Percentiles rank a stretch among this genome's conserved stretches.
These are phyloP conservation scores for Ilyonectria robusta DNA, from an alignment of 2,329 filamentous ascomycete genomes.

Conservation along the genomic window DNA sequence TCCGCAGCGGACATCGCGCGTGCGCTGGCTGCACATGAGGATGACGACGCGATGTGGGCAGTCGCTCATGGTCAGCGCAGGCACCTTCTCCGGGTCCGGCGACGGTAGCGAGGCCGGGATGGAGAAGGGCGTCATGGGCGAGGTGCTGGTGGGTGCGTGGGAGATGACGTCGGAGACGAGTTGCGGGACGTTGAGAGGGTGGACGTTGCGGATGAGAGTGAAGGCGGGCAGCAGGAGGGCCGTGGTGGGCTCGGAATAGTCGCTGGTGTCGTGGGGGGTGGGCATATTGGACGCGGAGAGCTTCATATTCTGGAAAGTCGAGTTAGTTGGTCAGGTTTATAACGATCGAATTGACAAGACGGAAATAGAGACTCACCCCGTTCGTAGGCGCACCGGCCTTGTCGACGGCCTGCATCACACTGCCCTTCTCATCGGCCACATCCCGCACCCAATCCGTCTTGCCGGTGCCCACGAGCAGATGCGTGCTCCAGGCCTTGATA, in stretches of 20 bases:
- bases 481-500: conserved; percentile 89
- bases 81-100: conserved; percentile 47
- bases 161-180: conserved; percentile 81
- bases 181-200: conserved; percentile 78
- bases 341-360: background rate
- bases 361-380: conserved; percentile 68
- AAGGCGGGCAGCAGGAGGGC: conserved; percentile 90
- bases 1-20: conserved; percentile 94
- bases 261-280: conserved; percentile 75
- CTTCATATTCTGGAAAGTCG: conserved; percentile 77
- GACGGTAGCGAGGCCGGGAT: conserved; percentile 55
- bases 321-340: conserved; percentile 10
- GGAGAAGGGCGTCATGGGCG: conserved; percentile 65
- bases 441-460: conserved; percentile 95
- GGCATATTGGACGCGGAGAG: conserved; percentile 94
- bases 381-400: conserved; percentile 72
- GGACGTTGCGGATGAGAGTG: conserved; percentile 86
- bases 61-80: conserved; percentile 57
- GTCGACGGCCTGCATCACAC: conserved; percentile 83
- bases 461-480: conserved; percentile 93
- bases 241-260: conserved; percentile 79
- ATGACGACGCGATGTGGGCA: conserved; percentile 90
- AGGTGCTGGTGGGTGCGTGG: conserved; percentile 79
- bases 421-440: conserved; percentile 89
- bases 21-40: conserved; percentile 93